Evolutionary conservation across 805 yeast genomes (phyloP), one percentile per base, ranked within the genome.

Genomic region (Lachancea thermotolerans): DNA sequence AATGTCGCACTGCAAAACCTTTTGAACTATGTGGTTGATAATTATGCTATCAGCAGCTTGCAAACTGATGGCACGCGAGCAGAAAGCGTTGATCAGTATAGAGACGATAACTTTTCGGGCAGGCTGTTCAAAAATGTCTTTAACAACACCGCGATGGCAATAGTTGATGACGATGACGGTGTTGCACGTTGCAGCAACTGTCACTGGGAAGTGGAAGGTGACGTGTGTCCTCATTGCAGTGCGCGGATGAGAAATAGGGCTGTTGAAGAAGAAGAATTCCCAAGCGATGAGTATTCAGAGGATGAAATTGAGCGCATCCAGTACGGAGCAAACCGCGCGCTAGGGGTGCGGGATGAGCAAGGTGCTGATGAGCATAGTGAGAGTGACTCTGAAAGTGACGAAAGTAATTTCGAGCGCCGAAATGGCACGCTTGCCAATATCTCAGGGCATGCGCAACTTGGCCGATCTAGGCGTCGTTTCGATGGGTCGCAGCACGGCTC

Each of bases 121-220:
- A 57, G 53, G 2, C 58, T 79, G 36, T 82, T 77, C 61, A 73
- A 72, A 2, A 72, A 71, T 30, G 57, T 73, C 2, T 81, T 82
- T 59, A 64, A 69, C n/a, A 59, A 63, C 41, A 57, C 71, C 14
- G 75, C 78, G 2, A 61, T 70, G 12, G 79, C 82, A 0, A 60
- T 79, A 2, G 67, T 81, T 1, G 89, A 82, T 54, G 68, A 67
- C 27, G 77, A 77, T 27, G 91, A 85, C 55, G 89, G 89, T 2
- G 85, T 84, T 9, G 77, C 84, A 0, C 64, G 91, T 44, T 85
- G 93, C 56, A 77, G 84, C 7, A 74, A 77, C 46, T 85, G 93
- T 59, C 88, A 81, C 55, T 85, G 91, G 91, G 91, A 85, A 55
- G 79, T 83, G 7, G 77, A 77, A 49, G 88, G 85, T 0, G 65